Percentiles rank a stretch among this genome's conserved stretches.
These are phyloP conservation scores for Linnemannia exigua DNA, from an alignment of 192 early-diverging fungal genomes.

Conservation along the genomic window DNA sequence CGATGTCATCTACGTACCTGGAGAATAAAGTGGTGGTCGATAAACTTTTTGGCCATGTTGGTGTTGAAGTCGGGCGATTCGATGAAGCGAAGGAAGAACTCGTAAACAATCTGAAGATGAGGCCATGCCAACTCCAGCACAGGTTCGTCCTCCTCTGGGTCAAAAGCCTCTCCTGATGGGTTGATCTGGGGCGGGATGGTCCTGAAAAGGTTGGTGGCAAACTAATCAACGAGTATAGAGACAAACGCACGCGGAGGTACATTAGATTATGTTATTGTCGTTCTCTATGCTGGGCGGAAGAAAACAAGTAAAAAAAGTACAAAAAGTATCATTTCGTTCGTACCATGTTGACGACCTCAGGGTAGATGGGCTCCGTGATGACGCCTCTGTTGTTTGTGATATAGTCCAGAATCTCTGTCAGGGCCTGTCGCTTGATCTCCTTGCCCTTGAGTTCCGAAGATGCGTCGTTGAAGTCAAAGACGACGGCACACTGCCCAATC, in stretches of 20 bases:
- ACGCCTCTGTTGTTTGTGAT: conserved; percentile 91
- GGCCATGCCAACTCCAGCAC: conserved; percentile 98
- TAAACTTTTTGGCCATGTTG: conserved; percentile 95
- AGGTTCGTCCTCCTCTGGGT: conserved; percentile 99
- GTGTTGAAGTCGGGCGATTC: conserved; percentile 99
- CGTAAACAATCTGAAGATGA: conserved; percentile 98
- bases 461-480: conserved; percentile 97
- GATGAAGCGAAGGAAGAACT: conserved; percentile 98
- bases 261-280: background rate
- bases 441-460: conserved; percentile 92
- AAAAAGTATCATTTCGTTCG: conserved; percentile 17
- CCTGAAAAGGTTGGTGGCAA: conserved; percentile 95
- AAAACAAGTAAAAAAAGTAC: background rate
- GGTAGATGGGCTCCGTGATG: conserved; percentile 91
- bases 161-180: conserved; percentile 95
- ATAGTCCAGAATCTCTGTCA: conserved; percentile 95
- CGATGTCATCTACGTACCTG: conserved; percentile 70
- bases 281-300: background rate
- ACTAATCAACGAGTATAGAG: conserved; percentile 62
- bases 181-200: conserved; percentile 97
- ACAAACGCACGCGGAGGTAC: background rate
- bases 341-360: conserved; percentile 96
- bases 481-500: conserved; percentile 89
- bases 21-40: conserved; percentile 95
- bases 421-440: conserved; percentile 93